Base-by-base conservation (phyloP, 169 alveolate genomes). In the Plasmodium falciparum region DNA sequence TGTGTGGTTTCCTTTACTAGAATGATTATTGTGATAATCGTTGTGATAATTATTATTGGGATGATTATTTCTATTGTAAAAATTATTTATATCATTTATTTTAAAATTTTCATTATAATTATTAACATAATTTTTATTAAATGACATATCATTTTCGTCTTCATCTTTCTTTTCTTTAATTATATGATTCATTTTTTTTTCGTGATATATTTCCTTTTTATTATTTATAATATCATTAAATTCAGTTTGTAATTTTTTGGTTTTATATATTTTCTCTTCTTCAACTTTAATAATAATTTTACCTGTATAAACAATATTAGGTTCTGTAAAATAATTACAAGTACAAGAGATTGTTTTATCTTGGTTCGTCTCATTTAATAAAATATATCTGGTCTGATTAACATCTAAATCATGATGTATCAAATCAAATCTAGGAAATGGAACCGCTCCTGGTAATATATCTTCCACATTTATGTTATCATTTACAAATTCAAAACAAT, bases 401-500 rank as follows among this genome's bases (percentile, higher is more conserved):
- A 45, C 45, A 49, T 56, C 22, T 20, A 78, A 15, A 7, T 17
- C 45, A 29, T 76, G 67, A 65, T n/a, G 47, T 20, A 78, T 9
- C 8, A 22, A 65, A 12, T 45, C 43, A 39, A 69, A 78, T 15
- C 11, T 78, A 3, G 89, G 89, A 45, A 78, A 78, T 8, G 69
- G 29, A 3, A 65, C n/a, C 7, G 75, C 50, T 11, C 26, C 71
- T 4, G 89, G 89, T 2, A 67, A 4, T 13, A 78, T 6, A 43
- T 78, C 61, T 56, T 52, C 17, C 15, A 66, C 58, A 20, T 49
- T 13, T 9, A 50, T n/a, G 52, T 78, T 78, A 22, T 50, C 72
- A 66, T 78, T 78, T 20, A 78, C 89, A 65, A 66, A 43, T 70
- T 78, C 80, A 78, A 78, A 78, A 47, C 89, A 78, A 24, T 78